Conservation (phyloP, 306 rosid genomes). For the Adenanthera pavonina region DNA sequence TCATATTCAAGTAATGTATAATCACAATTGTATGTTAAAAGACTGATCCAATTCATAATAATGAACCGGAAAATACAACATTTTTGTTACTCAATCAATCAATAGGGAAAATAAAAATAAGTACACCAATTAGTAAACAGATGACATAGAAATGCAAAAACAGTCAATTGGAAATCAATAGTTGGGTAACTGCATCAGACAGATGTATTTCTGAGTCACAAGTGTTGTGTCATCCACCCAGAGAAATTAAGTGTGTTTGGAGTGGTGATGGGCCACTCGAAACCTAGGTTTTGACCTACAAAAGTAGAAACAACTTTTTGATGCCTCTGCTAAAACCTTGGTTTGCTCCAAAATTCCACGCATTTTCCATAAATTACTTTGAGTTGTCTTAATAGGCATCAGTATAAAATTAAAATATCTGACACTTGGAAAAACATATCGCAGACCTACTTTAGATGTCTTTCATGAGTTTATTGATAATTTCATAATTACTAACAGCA, state of each 20-base stretch:
- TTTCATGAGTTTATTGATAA: not conserved
- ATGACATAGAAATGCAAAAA: not conserved
- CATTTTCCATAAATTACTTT: no score
- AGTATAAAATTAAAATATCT: conserved; percentile 29
- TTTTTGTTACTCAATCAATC: not conserved
- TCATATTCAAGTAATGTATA: not conserved
- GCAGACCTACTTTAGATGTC: not conserved
- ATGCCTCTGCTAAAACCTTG: no score
- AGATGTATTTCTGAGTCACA: not conserved
- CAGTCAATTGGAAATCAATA: not conserved
- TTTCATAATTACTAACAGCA: not conserved
- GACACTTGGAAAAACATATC: not conserved
- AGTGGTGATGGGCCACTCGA: no score
- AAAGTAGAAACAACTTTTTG: no score
- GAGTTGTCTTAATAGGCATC: no score
- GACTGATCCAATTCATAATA: not conserved
- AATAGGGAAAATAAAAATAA: not conserved
- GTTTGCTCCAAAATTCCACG: no score
- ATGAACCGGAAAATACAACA: not conserved
- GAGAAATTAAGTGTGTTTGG: not conserved
- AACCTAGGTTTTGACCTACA: no score
- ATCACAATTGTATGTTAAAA: not conserved
- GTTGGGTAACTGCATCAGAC: not conserved
- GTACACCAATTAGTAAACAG: not conserved
- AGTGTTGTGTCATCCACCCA: not conserved